These are phyloP conservation scores for Cydonia oblonga DNA, from an alignment of 331 rosid species.

Conservation along the genomic window DNA sequence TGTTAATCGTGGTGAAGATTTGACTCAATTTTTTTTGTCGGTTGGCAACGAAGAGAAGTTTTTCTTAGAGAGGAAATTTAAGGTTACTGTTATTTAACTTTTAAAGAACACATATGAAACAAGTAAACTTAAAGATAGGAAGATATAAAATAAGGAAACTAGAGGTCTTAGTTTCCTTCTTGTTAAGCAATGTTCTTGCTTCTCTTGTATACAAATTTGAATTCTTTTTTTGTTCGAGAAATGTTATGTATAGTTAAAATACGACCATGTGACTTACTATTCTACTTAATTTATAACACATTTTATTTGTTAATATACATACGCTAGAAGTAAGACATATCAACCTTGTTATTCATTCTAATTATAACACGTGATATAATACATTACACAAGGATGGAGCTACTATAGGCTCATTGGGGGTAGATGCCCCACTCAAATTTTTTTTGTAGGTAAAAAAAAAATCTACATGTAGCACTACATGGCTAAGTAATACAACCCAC, in stretches of 20 bases:
- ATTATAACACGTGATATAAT: too few species aligned
- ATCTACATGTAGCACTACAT: background rate
- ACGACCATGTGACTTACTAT: too few species aligned
- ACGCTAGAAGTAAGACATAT: background rate
- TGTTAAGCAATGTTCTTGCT: too few species aligned
- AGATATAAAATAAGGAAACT: background rate
- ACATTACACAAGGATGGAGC: rapidly evolving
- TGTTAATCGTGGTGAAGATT: background rate
- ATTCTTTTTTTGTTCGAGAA: too few species aligned
- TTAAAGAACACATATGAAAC: background rate
- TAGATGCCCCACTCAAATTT: background rate
- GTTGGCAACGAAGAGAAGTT: background rate
- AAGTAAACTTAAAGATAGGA: background rate
- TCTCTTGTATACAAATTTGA: background rate
- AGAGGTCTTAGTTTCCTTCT: too few species aligned
- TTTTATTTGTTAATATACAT: background rate
- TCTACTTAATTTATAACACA: background rate
- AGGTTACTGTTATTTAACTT: background rate
- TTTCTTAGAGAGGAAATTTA: background rate
- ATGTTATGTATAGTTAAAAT: too few species aligned
- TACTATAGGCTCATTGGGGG: too few species aligned
- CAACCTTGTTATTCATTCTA: too few species aligned
- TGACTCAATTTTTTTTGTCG: background rate
- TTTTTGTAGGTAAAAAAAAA: background rate
- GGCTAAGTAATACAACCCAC: background rate